Evolutionary conservation across 2,329 filamentous ascomycete species (phyloP), one percentile per base, ranked within the genome.

Genomic region (Bimuria novae-zelandiae): DNA sequence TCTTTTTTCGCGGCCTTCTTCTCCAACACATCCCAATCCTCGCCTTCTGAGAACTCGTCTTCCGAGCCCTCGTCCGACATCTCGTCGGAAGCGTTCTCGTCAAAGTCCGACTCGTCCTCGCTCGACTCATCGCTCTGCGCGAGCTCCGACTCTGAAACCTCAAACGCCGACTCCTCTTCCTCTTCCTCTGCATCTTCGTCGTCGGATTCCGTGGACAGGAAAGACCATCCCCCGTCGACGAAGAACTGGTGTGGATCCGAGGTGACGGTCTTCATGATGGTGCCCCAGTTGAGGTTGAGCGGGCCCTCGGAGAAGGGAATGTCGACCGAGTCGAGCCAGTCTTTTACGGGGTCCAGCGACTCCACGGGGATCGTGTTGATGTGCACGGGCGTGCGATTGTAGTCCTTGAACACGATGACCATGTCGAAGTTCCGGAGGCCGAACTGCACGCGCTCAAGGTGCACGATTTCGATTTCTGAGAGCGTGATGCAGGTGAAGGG

Each of bases 361-460:
- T 99, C 94, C 21, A 99, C 91, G 0, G 94, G 95, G 59, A 99
- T 97, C 6, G 94, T 99, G 77, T 99, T 99, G 80, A 99, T 89
- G 74, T 99, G 94, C 51, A 89, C 89, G 1, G 93, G 93, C 2
- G 90, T 77, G n/a, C 92, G 86, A 49, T 89, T 85, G 76, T 96
- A 97, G 77, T 99, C 94, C 70, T 97, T 97, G 82, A 96, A 97
- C 32, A 99, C 90, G 69, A 97, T 92, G 17, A 99, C 94, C 75
- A 99, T 86, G 76, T 99, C 94, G 74, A 99, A 99, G 76, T 99
- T 99, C 82, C 97, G 97, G 56, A 99, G 82, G 29, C 94, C 95
- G 68, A 99, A 99, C 77, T 87, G 85, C 16, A 99, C 94, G 79
- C 93, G 90, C 75, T 99, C 94, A 54, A 99, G 80, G 77, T 99